phyloP scores from a whole-genome alignment of 2,329 filamentous ascomycete species.

The Zymoseptoria passerinii region DNA sequence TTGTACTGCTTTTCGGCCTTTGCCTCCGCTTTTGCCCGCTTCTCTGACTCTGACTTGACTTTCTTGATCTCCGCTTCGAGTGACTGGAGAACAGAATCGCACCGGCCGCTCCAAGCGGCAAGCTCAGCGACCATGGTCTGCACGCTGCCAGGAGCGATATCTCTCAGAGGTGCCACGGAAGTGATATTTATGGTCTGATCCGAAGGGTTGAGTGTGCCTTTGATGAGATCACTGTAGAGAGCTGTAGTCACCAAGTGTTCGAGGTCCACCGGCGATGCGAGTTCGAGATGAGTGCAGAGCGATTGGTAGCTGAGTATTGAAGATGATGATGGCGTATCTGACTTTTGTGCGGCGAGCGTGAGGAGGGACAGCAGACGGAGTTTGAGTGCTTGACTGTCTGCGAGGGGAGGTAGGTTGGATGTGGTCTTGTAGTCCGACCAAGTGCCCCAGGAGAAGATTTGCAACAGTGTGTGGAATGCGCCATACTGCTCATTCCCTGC shows the following conservation, averaged over 20 bases:
- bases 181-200: conserved; percentile 67
- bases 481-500: conserved; percentile 54
- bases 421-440: conserved; percentile 63
- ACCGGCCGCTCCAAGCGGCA: conserved; percentile 68
- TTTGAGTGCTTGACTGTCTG: conserved; percentile 66
- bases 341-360: conserved; percentile 58
- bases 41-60: conserved; percentile 46
- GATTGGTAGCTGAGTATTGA: conserved; percentile 59
- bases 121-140: conserved; percentile 60
- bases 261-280: conserved; percentile 60
- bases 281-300: conserved; percentile 58
- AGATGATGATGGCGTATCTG: conserved; percentile 34
- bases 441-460: conserved; percentile 89
- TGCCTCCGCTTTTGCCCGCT: conserved; percentile 35
- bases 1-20: conserved; percentile 36
- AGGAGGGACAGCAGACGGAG: conserved; percentile 86
- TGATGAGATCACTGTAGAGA: conserved; percentile 76
- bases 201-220: conserved; percentile 74
- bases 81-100: conserved; percentile 61
- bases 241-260: conserved; percentile 81
- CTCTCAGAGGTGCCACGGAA: conserved; percentile 75
- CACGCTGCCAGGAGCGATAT: conserved; percentile 67
- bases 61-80: conserved; percentile 66
- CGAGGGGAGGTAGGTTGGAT: conserved; percentile 51
- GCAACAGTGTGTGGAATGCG: conserved; percentile 60